Evolutionary conservation across 2,329 filamentous ascomycete genomes (phyloP).

Genomic region (Aspergillus ochraceus): DNA sequence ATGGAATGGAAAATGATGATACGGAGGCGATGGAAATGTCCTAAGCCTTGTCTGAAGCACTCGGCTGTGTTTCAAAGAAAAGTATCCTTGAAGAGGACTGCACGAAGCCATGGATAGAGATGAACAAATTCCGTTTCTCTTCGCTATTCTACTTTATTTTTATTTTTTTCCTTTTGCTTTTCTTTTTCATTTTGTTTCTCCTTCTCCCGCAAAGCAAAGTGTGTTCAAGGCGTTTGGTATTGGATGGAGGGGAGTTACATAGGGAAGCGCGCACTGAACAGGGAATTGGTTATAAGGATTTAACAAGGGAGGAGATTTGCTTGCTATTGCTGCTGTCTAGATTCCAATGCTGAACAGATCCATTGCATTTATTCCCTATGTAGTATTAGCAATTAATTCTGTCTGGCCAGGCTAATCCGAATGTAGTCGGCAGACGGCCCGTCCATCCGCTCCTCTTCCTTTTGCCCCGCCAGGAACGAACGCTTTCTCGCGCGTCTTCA

Average conservation of each 20-base stretch:
- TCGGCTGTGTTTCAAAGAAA: conserved; percentile 17
- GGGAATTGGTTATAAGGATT: not conserved
- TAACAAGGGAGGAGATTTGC: not conserved
- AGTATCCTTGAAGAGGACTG: not conserved
- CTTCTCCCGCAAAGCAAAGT: not conserved
- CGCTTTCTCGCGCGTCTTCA: not conserved
- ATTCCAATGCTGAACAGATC: not conserved
- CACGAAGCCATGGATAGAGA: not conserved
- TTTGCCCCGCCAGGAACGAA: conserved; percentile 8
- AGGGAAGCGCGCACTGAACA: not conserved
- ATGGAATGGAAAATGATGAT: conserved; percentile 48
- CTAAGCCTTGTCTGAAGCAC: conserved; percentile 20
- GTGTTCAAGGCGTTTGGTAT: not conserved
- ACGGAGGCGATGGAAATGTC: conserved; percentile 50
- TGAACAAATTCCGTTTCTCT: not conserved
- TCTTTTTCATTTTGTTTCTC: not conserved
- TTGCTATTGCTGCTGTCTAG: not conserved
- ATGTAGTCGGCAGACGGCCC: conserved; percentile 17
- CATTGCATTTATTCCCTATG: not conserved
- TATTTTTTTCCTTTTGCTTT: conserved; percentile 1
- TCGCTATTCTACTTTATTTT: not conserved
- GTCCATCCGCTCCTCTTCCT: conserved; percentile 12
- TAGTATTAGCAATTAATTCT: not conserved
- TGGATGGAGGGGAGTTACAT: not conserved
- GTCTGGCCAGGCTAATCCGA: not conserved